Base-by-base conservation (phyloP, 2,329 filamentous ascomycete genomes). In the Colletotrichum sp. region DNA sequence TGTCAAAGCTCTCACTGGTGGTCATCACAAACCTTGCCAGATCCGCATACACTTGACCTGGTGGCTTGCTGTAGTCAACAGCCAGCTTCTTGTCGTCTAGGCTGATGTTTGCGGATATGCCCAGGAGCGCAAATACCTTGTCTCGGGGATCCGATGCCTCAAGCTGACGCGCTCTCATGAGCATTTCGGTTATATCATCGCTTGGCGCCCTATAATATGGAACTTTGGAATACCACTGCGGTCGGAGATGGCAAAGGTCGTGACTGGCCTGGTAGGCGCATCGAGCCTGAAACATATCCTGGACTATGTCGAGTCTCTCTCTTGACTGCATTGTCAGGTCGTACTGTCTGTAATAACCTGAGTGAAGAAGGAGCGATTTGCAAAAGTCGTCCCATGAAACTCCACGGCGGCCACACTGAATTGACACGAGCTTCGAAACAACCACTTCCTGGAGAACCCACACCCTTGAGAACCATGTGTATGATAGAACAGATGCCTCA, bases 241-340 rank as follows among this genome's bases (percentile, higher is more conserved):
- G 55, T 28, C 55, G 55, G 22, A 58, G 0, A 28, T 28, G 0
- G 2, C 0, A 8, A 28, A 58, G 55, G 0, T 0, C 8, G 55
- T 58, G 55, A 0, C 15, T 9, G 22, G 0, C 55, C 12, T 58
- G 55, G 1, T 28, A 58, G 55, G 55, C 55, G 25, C 55, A 58
- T 58, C 55, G 55, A 28, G 55, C 55, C 0, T 58, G 55, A 28
- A 58, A 58, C 55, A 58, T 58, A 2, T 58, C 55, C 22, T 28
- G 55, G 0, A 58, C 55, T 0, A 58, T 58, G 0, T 58, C 55
- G 55, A 58, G 0, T 27, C 0, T 58, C 22, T 58, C 55, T 28
- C 27, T 58, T 25, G 55, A 25, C 2, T 18, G 55, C 0, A 28
- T 27, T 1, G 22, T 43, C 12, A 25, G 13, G 4, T 1, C 0